Evolutionary conservation across 2,329 filamentous ascomycete species (phyloP).

Genomic region (Cordyceps fumosorosea): DNA sequence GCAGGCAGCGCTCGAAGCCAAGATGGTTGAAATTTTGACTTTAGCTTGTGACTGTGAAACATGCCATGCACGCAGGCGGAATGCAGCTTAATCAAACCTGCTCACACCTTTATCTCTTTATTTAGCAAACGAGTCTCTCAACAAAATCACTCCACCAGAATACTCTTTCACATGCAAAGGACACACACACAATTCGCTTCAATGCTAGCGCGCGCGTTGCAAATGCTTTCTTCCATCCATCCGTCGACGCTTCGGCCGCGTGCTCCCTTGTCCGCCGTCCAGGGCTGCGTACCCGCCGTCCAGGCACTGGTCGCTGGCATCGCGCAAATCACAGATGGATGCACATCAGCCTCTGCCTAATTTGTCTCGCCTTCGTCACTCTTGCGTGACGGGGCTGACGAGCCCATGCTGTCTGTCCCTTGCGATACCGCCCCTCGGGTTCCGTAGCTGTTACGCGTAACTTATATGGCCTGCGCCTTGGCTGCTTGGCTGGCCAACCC

Average conservation of each 20-base stretch:
- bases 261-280: neutral
- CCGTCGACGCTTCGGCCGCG: neutral
- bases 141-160: neutral
- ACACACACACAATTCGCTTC: neutral
- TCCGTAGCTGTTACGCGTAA: neutral
- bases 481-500: neutral
- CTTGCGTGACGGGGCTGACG: neutral
- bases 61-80: too few relatives aligned
- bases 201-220: neutral
- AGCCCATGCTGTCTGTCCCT: neutral
- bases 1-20: neutral
- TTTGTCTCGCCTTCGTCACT: neutral
- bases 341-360: neutral
- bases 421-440: neutral
- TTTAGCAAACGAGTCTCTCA: neutral
- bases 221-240: neutral
- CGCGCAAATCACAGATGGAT: too few relatives aligned
- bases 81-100: neutral
- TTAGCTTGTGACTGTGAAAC: conserved; percentile 1
- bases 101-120: neutral
- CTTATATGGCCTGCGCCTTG: neutral
- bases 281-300: neutral
- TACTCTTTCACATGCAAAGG: neutral
- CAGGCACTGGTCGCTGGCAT: neutral
- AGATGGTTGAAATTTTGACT: neutral